Percentiles rank a stretch among this genome's conserved stretches.
Evolutionary conservation across 139 green algal genomes (phyloP).

Genomic region (Gonium pectorale): DNA sequence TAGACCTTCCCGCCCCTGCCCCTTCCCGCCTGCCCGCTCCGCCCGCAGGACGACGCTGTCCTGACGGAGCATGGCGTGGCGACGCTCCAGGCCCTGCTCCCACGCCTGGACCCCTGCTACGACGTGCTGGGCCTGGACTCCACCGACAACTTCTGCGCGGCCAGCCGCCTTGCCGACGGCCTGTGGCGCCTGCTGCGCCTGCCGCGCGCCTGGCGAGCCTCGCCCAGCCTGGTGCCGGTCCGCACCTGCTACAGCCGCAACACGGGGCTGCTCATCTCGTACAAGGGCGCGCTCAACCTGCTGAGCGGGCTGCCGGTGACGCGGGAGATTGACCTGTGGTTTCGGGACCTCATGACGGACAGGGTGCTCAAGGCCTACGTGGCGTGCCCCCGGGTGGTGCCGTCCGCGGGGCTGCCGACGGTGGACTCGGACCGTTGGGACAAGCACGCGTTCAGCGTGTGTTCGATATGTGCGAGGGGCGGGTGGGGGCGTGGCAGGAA

Average conservation of each 20-base stretch:
- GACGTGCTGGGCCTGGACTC: conserved; percentile 17
- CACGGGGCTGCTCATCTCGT: not conserved
- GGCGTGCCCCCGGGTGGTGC: not conserved
- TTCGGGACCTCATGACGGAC: conserved; percentile 13
- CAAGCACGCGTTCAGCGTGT: no score
- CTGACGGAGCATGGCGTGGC: not conserved
- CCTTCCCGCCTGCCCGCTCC: no score
- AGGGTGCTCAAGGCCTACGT: not conserved
- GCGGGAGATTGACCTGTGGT: conserved; percentile 23
- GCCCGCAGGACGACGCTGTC: conserved; percentile 14
- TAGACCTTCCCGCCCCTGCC: no score
- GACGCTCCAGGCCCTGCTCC: not conserved
- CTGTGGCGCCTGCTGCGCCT: not conserved
- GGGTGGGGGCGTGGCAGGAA: no score
- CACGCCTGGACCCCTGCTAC: not conserved
- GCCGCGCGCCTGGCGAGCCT: not conserved
- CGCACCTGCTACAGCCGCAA: not conserved
- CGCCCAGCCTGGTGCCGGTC: not conserved
- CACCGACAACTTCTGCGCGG: not conserved
- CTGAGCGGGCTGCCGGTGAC: conserved; percentile 11
- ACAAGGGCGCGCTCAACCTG: conserved; percentile 26
- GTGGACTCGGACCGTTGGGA: no score
- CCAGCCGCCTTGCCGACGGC: not conserved
- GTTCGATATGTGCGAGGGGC: no score
- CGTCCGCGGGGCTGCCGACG: no score